Percentiles rank a stretch among this genome's conserved stretches.
phyloP scores from a whole-genome alignment of 257 asterid genomes.

The Penstemon newberryi region DNA sequence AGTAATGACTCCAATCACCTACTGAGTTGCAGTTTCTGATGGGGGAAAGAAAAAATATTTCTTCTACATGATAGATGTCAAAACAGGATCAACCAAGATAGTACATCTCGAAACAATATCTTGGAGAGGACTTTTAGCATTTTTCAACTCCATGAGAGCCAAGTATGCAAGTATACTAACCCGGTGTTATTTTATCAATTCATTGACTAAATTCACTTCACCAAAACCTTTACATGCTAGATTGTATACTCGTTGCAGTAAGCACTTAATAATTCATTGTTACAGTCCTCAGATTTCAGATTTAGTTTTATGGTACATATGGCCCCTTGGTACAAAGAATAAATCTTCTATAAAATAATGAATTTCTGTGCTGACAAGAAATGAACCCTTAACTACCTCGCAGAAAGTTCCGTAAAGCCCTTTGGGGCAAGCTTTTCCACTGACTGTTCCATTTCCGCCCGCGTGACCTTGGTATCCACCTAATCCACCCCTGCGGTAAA shows the following conservation, averaged over 20 bases:
- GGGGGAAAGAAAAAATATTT: not conserved
- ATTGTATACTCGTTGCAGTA: not conserved
- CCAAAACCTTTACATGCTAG: not conserved
- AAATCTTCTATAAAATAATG: not conserved
- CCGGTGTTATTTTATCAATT: conserved; percentile 13
- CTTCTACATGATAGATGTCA: not conserved
- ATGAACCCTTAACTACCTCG: conserved; percentile 49
- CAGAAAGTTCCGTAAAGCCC: conserved; percentile 95
- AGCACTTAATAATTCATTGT: conserved; percentile 4
- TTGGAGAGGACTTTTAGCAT: conserved; percentile 10
- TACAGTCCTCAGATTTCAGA: conserved; percentile 3
- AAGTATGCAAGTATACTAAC: conserved; percentile 4
- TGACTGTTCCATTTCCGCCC: conserved; percentile 89
- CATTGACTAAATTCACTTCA: not conserved
- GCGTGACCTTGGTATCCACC: conserved; percentile 62
- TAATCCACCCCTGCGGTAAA: conserved; percentile 73
- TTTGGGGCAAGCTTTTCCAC: conserved; percentile 93
- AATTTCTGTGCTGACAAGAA: conserved; percentile 2
- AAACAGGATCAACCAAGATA: conserved; percentile 2
- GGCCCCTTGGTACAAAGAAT: conserved; percentile 13
- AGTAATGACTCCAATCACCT: conserved; percentile 17
- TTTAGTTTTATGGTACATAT: conserved; percentile 6
- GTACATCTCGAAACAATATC: conserved; percentile 19
- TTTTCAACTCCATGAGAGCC: conserved; percentile 17
- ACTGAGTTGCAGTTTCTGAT: conserved; percentile 14